phyloP scores from a whole-genome alignment of 1,284 basidiomycete species.

The Cryptococcus deneoformans region DNA sequence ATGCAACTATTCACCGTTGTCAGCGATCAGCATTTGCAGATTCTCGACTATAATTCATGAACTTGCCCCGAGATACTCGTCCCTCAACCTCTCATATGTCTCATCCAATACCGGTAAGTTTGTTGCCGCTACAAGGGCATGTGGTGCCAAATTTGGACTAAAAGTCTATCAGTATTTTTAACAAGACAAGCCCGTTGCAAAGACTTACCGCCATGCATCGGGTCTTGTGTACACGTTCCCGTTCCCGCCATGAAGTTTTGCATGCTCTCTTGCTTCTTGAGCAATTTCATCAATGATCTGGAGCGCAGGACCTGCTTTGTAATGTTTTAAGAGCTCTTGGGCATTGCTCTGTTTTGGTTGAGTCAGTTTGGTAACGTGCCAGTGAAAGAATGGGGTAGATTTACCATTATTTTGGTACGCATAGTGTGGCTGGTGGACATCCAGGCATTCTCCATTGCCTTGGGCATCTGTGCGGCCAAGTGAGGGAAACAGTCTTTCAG shows the following conservation, averaged over 20 bases:
- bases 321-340: constrained; percentile 27
- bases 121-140: constrained; percentile 36
- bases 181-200: neutral
- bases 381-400: constrained; percentile 4
- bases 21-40: neutral
- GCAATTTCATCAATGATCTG: constrained; percentile 34
- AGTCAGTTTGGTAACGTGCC: neutral
- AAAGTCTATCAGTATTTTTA: neutral
- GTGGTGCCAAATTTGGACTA: constrained; percentile 39
- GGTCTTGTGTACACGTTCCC: constrained; percentile 8
- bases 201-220: constrained; percentile 44
- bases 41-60: neutral
- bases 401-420: constrained; percentile 29
- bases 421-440: constrained; percentile 22
- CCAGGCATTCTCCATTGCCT: constrained; percentile 32
- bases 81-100: constrained; percentile 31
- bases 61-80: constrained; percentile 42
- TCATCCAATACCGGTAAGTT: constrained; percentile 44
- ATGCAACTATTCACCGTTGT: constrained; percentile 21
- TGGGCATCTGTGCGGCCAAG: constrained; percentile 24
- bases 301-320: constrained; percentile 30
- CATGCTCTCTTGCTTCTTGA: constrained; percentile 30
- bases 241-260: constrained; percentile 9
- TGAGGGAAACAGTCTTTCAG: constrained; percentile 38
- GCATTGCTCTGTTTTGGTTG: neutral